Base-by-base conservation (phyloP, 2,329 filamentous ascomycete genomes). In the Aspergillus candidus region DNA sequence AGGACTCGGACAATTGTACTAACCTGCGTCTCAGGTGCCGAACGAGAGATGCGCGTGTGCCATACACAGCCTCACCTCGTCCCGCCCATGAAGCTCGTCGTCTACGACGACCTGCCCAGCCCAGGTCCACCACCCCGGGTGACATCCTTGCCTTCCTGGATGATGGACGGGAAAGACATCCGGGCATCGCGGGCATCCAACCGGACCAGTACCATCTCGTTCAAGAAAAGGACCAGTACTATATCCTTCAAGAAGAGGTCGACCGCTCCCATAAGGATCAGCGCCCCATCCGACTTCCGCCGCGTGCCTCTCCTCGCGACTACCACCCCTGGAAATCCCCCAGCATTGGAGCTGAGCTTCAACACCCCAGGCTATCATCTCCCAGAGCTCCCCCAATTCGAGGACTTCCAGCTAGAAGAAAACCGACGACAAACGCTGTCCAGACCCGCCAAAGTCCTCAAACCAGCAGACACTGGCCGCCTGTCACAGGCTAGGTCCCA, bases 341-440 rank as follows among this genome's bases (percentile, higher is more conserved):
- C 64, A 30, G 71, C 71, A 4, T 57, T 74, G n/a, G 65, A 74
- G 54, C 58, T 74, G 37, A 73, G 65, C 52, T 73, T 75, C 41
- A 66, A 72, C 52, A 54, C 62, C 41, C 62, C 67, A n/a, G 64
- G 63, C 32, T 69, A 72, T 52, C 60, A 62, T 44, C 54, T 74
- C 11, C 69, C 72, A 22, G 63, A 70, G 44, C 59, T 75, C 27
- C 72, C 72, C 14, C 59, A 59, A 17, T 75, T 75, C 47, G 63
- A 66, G 13, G 41, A 57, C 2, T 66, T 70, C 37, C 59, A 60
- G n/a, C 47, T 70, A 12, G 59, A 62, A 2, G 59, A 60, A 2
- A 48, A 46, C 29, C 44, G 12, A 47, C 55, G 15, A 46, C 56
- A 47, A 55, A 59, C 52, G 47, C 55, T 49, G 12, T 36, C 50